Base-by-base conservation (phyloP, 164 flowering plant genomes). In the Tetrastigma voinierianum region DNA sequence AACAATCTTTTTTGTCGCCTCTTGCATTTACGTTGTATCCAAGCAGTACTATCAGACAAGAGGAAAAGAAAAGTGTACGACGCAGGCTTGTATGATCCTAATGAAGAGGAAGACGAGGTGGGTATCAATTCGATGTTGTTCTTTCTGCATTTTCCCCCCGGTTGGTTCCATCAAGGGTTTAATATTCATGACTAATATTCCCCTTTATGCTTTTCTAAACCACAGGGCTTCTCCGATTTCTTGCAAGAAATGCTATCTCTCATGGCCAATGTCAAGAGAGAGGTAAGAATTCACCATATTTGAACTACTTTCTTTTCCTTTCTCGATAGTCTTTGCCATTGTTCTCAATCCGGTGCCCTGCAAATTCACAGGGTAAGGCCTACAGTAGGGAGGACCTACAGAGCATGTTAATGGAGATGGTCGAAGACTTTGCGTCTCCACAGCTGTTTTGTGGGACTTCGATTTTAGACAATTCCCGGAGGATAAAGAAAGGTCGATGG, bases 1-100 rank as follows among this genome's bases (percentile, higher is more conserved):
- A 59, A 15, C 45, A 18, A 3, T 4, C 4, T 66, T 57, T 20
- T 43, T 24, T n/a, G n/a, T n/a, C 11, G 45, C 8, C 6, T 9
- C 23, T 24, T 17, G n/a, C 14, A 10, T 57, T 45, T 56, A 32
- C 40, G 9, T 54, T 72, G 51, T 32, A 32, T 32, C 40, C 40
- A 1, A 56, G 58, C 82, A 90, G 96, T 90, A 16, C 68, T 92
- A 32, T 92, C 96, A 9, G 96, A 90, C 71, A 64, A 69, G 62
- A 81, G 70, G 61, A 88, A 88, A 73, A 87, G 93, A 59, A 72
- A 65, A 8, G 11, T 88, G 79, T 93, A 93, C 61, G 90, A 93
- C 72, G 85, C 86, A 8, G 96, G 96, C 12, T 61, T 93, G n/a
- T 85, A 84, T 58, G 75, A 83, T 44, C 81, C 81, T 20, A 67